Conservation (phyloP, 192 early-diverging fungal species). For the Backusella liffmaniae region DNA sequence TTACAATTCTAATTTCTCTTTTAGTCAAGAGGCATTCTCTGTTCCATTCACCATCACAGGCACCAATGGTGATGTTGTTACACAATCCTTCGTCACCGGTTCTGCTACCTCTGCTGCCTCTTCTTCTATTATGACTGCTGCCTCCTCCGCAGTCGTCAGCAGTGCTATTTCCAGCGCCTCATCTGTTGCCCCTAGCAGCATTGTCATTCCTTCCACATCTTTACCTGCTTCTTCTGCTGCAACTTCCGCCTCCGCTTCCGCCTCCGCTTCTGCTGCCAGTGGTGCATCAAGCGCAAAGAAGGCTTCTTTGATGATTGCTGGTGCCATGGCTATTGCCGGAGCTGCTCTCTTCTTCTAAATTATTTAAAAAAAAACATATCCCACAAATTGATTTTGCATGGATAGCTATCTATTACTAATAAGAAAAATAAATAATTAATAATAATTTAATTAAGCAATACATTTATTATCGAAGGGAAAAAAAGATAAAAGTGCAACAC, state of each 20-base stretch:
- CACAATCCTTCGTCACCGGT: slow-evolving; percentile 5
- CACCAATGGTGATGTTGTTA: slow-evolving; percentile 5
- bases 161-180: background rate
- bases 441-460: background rate
- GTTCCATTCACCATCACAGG: slow-evolving; percentile 2
- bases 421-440: background rate
- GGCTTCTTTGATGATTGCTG: background rate
- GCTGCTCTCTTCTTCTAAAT: slow-evolving; percentile 2
- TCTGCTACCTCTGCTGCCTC: background rate
- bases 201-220: background rate
- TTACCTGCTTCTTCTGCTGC: background rate
- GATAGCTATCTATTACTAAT: background rate
- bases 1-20: background rate
- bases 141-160: background rate
- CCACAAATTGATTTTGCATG: background rate
- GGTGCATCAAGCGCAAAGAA: background rate
- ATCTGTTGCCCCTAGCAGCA: background rate
- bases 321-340: background rate
- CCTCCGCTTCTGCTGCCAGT: background rate
- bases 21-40: background rate
- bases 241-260: background rate
- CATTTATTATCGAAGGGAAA: background rate
- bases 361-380: background rate
- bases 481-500: background rate
- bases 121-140: background rate